phyloP scores from a whole-genome alignment of 2,329 filamentous ascomycete genomes.

The Fusarium incarnatum region DNA sequence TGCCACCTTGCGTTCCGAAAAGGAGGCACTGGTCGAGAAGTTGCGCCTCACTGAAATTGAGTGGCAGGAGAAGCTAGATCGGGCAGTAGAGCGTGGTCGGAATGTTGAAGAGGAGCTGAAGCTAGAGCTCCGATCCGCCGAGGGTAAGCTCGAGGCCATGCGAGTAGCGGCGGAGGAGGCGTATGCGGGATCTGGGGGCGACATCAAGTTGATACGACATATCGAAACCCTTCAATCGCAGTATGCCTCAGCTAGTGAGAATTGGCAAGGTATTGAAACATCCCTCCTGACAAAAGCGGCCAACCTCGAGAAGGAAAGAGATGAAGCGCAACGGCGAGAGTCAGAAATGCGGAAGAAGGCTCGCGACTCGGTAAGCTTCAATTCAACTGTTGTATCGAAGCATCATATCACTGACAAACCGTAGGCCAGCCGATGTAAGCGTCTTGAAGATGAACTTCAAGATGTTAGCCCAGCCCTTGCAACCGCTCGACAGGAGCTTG shows the following conservation, averaged over 20 bases:
- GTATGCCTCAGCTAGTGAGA: conserved; percentile 92
- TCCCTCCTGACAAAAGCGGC: conserved; percentile 82
- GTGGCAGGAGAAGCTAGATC: conserved; percentile 77
- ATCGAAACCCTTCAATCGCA: conserved; percentile 96
- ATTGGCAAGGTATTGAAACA: conserved; percentile 96
- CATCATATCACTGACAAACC: conserved; percentile 32
- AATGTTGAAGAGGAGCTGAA: conserved; percentile 81
- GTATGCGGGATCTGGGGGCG: conserved; percentile 82
- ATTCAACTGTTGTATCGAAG: neutral
- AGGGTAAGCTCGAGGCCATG: conserved; percentile 90
- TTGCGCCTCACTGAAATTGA: conserved; percentile 76
- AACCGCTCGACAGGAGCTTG: conserved; percentile 72
- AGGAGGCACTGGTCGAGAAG: conserved; percentile 78
- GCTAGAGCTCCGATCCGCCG: conserved; percentile 79
- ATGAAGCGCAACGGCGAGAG: conserved; percentile 86
- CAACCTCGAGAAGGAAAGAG: conserved; percentile 87
- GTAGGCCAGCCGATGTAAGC: conserved; percentile 72
- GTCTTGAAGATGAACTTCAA: conserved; percentile 86
- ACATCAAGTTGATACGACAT: conserved; percentile 90
- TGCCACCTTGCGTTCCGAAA: conserved; percentile 79
- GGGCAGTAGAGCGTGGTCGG: conserved; percentile 76
- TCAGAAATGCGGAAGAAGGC: conserved; percentile 90
- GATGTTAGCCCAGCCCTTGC: conserved; percentile 72
- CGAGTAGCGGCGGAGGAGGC: conserved; percentile 88
- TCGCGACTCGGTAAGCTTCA: conserved; percentile 78